Evolutionary conservation across 163 green algal genomes (phyloP).

Genomic region (Dunaliella salina): DNA sequence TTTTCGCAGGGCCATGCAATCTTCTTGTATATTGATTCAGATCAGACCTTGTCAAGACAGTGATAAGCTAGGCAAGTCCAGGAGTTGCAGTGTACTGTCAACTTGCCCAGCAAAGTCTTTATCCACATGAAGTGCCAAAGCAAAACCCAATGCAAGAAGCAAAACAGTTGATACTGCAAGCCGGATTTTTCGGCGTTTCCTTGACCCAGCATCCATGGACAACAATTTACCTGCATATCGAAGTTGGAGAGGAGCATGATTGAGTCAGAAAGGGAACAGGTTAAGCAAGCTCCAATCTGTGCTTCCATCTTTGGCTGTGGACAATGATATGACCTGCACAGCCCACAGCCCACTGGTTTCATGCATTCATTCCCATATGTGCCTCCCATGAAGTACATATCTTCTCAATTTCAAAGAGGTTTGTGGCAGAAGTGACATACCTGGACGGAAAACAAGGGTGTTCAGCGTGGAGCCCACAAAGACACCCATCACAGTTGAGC

Average conservation of each 20-base stretch:
- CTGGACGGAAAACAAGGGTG: slow-evolving; percentile 33
- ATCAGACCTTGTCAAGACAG: too few relatives aligned
- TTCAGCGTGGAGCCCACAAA: slow-evolving; percentile 63
- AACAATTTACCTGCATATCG: not conserved
- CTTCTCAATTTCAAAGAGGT: not conserved
- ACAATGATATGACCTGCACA: too few relatives aligned
- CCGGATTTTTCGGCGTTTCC: not conserved
- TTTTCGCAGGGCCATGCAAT: too few relatives aligned
- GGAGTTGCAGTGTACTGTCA: not conserved
- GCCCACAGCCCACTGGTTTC: too few relatives aligned
- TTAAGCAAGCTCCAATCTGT: too few relatives aligned
- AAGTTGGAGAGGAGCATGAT: not conserved
- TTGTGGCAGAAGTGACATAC: not conserved
- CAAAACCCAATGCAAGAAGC: not conserved
- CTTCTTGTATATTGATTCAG: too few relatives aligned
- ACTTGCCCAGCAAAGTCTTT: not conserved
- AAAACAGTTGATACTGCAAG: not conserved
- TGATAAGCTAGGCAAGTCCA: not conserved
- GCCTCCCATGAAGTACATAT: too few relatives aligned
- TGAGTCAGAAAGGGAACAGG: too few relatives aligned
- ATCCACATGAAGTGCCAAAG: not conserved
- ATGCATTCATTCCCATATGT: too few relatives aligned
- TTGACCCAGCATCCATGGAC: not conserved
- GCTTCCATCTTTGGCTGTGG: too few relatives aligned
- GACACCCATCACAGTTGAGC: slow-evolving; percentile 76